Conservation (phyloP, 306 rosid genomes). For the Macrotyloma uniflorum region DNA sequence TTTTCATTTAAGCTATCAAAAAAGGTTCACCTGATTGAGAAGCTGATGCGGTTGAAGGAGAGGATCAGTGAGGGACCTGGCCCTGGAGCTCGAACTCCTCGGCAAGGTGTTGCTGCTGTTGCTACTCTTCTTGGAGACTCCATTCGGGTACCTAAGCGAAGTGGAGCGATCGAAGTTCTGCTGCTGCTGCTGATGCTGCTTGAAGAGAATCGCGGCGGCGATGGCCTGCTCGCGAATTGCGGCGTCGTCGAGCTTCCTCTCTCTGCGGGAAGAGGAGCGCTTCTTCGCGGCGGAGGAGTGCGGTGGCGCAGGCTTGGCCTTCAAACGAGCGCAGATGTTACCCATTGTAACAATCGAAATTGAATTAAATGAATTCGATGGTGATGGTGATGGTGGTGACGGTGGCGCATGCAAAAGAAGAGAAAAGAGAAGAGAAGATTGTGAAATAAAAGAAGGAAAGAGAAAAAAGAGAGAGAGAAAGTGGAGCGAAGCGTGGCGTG, state of each 20-base stretch:
- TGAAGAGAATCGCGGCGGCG: slow-evolving; percentile 84
- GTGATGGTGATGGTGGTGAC: background rate
- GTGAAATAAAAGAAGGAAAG: background rate
- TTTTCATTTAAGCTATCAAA: background rate
- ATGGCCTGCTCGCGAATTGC: slow-evolving; percentile 74
- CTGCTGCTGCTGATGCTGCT: slow-evolving; percentile 62
- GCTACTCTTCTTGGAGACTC: slow-evolving; percentile 55
- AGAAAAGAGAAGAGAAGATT: background rate
- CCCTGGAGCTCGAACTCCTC: slow-evolving; percentile 84
- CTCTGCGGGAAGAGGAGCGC: slow-evolving; percentile 61
- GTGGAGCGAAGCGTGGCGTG: background rate
- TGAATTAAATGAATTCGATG: background rate
- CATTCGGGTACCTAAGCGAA: slow-evolving; percentile 77
- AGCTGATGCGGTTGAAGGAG: slow-evolving; percentile 94
- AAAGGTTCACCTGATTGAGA: slow-evolving; percentile 60
- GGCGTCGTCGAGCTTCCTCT: slow-evolving; percentile 63
- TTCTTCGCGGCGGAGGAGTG: slow-evolving; percentile 41
- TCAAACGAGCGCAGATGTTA: slow-evolving; percentile 70
- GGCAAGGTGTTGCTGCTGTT: slow-evolving; percentile 47
- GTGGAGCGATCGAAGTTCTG: slow-evolving; percentile 78
- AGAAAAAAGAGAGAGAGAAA: background rate
- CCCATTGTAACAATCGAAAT: slow-evolving; percentile 57
- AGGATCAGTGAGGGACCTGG: slow-evolving; percentile 89
- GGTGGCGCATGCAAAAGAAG: slow-evolving; percentile 45
- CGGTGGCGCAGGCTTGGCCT: slow-evolving; percentile 47